Evolutionary conservation across 1,284 basidiomycete species (phyloP).

Genomic region (Phellopilus nigrolimitatus): DNA sequence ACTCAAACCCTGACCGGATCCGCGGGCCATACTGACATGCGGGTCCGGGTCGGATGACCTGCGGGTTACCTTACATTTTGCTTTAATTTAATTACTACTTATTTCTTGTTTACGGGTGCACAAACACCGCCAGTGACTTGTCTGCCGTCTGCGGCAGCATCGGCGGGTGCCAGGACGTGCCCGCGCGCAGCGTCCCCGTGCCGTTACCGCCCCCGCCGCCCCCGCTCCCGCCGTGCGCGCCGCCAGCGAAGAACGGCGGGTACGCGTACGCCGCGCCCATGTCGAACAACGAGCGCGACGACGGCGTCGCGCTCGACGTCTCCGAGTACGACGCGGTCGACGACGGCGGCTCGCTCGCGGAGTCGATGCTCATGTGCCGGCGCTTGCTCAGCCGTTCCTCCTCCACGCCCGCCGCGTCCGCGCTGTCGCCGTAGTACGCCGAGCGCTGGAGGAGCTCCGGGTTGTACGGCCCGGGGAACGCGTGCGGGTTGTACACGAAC

Average conservation of each 20-base stretch:
- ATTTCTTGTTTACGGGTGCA: no score
- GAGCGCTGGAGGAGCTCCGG: conserved; percentile 57
- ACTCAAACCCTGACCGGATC: no score
- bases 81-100: no score
- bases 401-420: conserved; percentile 32
- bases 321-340: conserved; percentile 50
- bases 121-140: conserved; percentile 42
- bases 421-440: not conserved
- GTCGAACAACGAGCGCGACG: conserved; percentile 53
- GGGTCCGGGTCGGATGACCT: no score
- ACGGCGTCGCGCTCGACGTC: conserved; percentile 30
- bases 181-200: not conserved
- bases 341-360: conserved; percentile 58
- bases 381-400: conserved; percentile 50
- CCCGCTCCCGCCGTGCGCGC: no score
- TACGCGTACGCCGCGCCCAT: conserved; percentile 32
- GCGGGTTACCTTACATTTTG: no score
- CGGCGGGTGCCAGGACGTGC: conserved; percentile 63
- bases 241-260: not conserved
- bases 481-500: conserved; percentile 28
- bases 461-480: conserved; percentile 66
- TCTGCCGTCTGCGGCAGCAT: conserved; percentile 48
- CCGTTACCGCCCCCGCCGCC: no score
- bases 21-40: no score
- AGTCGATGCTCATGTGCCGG: conserved; percentile 68